Base-by-base conservation (phyloP, 176 grass and related monocot genomes). In the Phoenix roebelenii region DNA sequence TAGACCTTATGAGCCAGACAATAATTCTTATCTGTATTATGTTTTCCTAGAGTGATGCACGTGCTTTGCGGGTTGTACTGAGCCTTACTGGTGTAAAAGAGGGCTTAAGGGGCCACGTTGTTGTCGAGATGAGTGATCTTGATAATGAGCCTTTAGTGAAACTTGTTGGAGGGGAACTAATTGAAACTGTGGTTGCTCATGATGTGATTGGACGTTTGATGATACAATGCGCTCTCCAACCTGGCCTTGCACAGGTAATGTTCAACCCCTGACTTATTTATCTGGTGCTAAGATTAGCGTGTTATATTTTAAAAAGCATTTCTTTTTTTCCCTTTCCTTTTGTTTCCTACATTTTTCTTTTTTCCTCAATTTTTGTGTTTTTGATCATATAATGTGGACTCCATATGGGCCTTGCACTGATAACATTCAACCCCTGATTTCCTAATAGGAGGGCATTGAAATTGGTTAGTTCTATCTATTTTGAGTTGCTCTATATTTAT, bases 91-190 rank as follows among this genome's bases (percentile, higher is more conserved):
- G 92, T 62, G 92, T 97, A 64, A 97, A 91, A 75, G 92, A 97
- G 63, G 92, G 92, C 58, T 72, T 97, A 66, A 83, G 66, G 70
- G 87, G 92, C 7, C 92, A 97, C 73, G 79, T 97, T 70, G 92
- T 97, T 60, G 92, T 97, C 23, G 92, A 97, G 73, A 82, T 97
- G 84, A 88, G 92, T 79, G 92, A 97, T 60, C 85, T 97, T 77
- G 92, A 97, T 57, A 97, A 97, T 73, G 92, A 97, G 52, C 92
- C 92, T 79, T 87, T 97, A 61, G 92, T 97, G 61, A 97, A 97
- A 74, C 64, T 97, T 69, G 92, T 97, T 59, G 92, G 92, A 59
- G 92, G 92, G 25, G 92, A 88, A 64, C 58, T 91, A 54, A 97
- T 88, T 32, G 92, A 97, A 79, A 97, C 92, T 10, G 92, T 97